Base-by-base conservation (phyloP, 208 protist genomes). In the Crithidia expoeki region DNA sequence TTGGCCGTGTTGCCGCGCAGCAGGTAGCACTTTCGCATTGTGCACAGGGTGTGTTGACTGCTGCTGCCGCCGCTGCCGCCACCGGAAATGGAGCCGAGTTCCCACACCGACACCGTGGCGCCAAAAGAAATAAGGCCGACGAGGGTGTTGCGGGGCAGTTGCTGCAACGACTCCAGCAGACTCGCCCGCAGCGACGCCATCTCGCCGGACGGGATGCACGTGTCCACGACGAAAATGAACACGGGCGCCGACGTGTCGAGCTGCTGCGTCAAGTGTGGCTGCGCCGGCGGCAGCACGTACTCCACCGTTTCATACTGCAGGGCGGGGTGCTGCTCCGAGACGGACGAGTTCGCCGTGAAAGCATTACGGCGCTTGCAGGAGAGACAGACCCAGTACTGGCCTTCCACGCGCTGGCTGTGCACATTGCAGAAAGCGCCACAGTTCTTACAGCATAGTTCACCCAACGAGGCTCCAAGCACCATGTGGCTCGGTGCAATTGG, bases 71-170 rank as follows among this genome's bases (percentile, higher is more conserved):
- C 71, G 23, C 76, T 46, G 57, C 19, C 0, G 59, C 38, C 25
- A n/a, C n/a, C n/a, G n/a, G n/a, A n/a, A n/a, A n/a, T n/a, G 58
- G 40, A 58, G 49, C 80, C 76, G 14, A 98, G 64, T 58, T 97
- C 88, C 86, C 92, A 94, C 34, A 96, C 83, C 0, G 71, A 65
- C 50, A 98, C 91, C 28, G 87, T 97, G 9, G 95, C 90, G 19
- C 98, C 98, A 74, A 98, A 99, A 2, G 98, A 98, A 62, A 99
- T 97, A 19, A 99, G 81, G 19, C 98, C 98, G 23, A 99, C 93
- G 17, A 98, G 83, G 1, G 98, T 87, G 67, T 97, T 85, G 51
- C 88, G 73, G 9, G 99, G 98, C 25, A 99, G 76, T 38, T 98
- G 86, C 51, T 88, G 84, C n/a, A 99, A 83, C 10, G 84, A 96